Base-by-base conservation (phyloP, 1,139 yeast genomes). In the Protomyces pachydermus region DNA sequence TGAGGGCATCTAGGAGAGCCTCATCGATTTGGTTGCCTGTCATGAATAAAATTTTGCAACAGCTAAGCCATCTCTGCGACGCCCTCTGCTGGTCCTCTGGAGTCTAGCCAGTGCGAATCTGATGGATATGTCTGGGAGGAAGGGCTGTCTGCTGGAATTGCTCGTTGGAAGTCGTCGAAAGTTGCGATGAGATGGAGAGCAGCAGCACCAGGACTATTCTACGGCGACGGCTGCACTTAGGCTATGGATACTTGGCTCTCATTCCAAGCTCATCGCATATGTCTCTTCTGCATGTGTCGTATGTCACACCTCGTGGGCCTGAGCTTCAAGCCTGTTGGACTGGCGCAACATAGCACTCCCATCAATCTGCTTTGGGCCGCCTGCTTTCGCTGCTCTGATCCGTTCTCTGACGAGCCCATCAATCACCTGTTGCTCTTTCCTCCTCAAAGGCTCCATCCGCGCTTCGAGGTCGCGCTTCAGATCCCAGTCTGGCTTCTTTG, bases 381-480 rank as follows among this genome's bases (percentile, higher is more conserved):
- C 20, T 16, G n/a, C 37, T 23, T 35, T 58, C 37, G 50, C 37
- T 8, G 65, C 52, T 14, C 32, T 32, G 18, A 68, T 60, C 16
- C 79, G 71, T 50, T 78, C 78, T 60, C 80, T 74, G 14, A 82
- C 77, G 2, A 79, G 61, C 23, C 73, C 68, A n/a, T 74, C 73
- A 0, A 82, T 74, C 0, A 78, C 78, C 38, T 65, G 66, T 8
- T 78, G 75, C 0, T 80, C 77, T 58, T 72, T 67, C 56, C 73
- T 71, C 20, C 78, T 75, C n/a, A 80, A 69, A 3, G 75, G 68
- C 10, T 74, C 76, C 61, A 79, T 56, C 55, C 76, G 75, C 0
- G 74, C 74, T 53, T 74, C 73, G 9, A 81, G 67, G 65, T 77
- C 79, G 32, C 78, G 70, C 67, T 78, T 75, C 55, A 79, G 69